phyloP scores from a whole-genome alignment of 768 basidiomycete species.

The Boletellus sp. region DNA sequence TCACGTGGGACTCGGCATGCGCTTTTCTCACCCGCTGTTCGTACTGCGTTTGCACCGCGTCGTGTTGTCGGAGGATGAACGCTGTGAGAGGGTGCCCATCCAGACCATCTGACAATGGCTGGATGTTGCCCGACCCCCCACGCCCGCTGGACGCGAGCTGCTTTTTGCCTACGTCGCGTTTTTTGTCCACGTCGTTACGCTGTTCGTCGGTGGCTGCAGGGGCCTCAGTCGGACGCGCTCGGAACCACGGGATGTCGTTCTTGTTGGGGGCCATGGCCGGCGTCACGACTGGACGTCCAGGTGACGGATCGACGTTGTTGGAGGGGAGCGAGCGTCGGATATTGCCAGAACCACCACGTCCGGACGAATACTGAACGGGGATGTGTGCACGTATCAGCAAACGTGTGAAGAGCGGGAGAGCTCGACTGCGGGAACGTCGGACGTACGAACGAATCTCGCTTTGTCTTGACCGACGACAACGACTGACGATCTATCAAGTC shows the following conservation, averaged over 20 bases:
- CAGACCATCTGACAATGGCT: slow-evolving; percentile 1
- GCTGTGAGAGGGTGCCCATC: slow-evolving; percentile 23
- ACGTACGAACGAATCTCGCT: slow-evolving; percentile 16
- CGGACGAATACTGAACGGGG: slow-evolving; percentile 14
- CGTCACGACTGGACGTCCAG: not conserved
- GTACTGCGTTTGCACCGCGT: slow-evolving; percentile 9
- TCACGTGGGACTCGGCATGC: slow-evolving; percentile 13
- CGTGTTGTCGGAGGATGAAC: slow-evolving; percentile 19
- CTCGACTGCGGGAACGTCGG: not conserved
- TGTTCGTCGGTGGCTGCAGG: too few species aligned
- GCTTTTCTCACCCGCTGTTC: slow-evolving; percentile 14
- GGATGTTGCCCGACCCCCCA: slow-evolving; percentile 26
- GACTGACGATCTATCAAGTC: not conserved
- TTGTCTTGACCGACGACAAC: slow-evolving; percentile 1
- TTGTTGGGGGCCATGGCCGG: too few species aligned
- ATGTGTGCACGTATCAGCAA: not conserved
- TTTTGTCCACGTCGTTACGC: not conserved
- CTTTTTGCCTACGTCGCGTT: not conserved
- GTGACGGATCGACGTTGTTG: not conserved
- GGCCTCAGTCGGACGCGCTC: too few species aligned
- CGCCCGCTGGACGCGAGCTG: slow-evolving; percentile 23
- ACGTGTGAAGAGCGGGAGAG: not conserved
- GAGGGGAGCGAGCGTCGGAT: slow-evolving; percentile 3
- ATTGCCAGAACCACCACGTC: slow-evolving; percentile 24
- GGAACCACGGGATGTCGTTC: too few species aligned